Conservation (phyloP, 371 early-diverging fungal species). For the Gilbertella persicaria region DNA sequence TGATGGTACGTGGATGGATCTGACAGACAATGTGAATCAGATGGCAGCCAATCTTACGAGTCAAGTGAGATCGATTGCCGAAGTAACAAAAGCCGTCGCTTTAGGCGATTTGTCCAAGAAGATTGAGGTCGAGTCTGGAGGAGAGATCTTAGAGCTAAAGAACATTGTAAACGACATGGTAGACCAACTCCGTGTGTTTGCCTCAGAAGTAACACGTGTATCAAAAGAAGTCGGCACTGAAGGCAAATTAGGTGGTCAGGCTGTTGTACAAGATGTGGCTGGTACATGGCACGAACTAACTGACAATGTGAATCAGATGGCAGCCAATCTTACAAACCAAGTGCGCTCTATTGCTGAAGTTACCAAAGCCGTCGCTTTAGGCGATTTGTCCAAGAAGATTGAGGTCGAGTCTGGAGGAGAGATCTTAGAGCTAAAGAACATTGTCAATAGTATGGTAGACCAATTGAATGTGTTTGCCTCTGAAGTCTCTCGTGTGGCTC, state of each 20-base stretch:
- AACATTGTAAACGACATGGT: conserved; percentile 67
- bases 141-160: conserved; percentile 62
- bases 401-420: conserved; percentile 39
- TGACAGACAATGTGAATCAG: conserved; percentile 50
- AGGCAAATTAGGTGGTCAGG: conserved; percentile 39
- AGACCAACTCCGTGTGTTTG: conserved; percentile 28
- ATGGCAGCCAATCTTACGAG: conserved; percentile 39
- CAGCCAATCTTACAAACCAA: conserved; percentile 41
- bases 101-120: conserved; percentile 48
- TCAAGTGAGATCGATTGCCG: conserved; percentile 48
- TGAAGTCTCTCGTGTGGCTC: conserved; percentile 36
- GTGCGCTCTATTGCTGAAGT: conserved; percentile 47
- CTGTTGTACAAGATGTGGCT: conserved; percentile 30
- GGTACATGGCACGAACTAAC: conserved; percentile 49
- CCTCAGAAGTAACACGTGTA: conserved; percentile 39
- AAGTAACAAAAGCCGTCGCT: conserved; percentile 41
- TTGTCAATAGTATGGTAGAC: conserved; percentile 48
- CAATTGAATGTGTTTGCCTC: conserved; percentile 22
- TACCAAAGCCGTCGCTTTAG: conserved; percentile 38
- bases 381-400: conserved; percentile 42
- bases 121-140: conserved; percentile 57
- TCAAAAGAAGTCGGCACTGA: conserved; percentile 36
- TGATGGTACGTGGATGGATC: conserved; percentile 53
- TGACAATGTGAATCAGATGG: conserved; percentile 43
- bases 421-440: conserved; percentile 43